Percentiles rank a stretch among this genome's conserved stretches.
phyloP scores from a whole-genome alignment of 2,329 filamentous ascomycete genomes.

The Aspergillus calidoustus region DNA sequence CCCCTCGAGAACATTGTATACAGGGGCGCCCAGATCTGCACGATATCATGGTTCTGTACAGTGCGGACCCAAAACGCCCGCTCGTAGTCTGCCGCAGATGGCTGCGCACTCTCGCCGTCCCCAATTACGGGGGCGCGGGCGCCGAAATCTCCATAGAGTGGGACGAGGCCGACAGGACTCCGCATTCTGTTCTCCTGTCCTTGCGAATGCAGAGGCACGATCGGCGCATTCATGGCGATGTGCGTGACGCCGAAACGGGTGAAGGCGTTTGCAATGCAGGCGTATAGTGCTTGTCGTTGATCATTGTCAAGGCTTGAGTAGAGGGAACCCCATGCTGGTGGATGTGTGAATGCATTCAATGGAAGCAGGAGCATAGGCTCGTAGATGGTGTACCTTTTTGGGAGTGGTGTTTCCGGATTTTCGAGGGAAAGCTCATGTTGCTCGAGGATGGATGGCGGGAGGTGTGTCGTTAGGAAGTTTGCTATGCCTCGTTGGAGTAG shows the following conservation, averaged over 20 bases:
- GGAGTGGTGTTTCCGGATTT: conserved; percentile 31
- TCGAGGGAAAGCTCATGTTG: conserved; percentile 24
- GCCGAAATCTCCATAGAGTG: conserved; percentile 77
- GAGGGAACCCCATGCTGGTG: conserved; percentile 32
- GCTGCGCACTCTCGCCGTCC: conserved; percentile 29
- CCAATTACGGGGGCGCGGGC: conserved; percentile 51
- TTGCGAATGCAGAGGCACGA: conserved; percentile 43
- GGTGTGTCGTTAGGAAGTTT: conserved; percentile 33
- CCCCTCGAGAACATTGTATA: conserved; percentile 96
- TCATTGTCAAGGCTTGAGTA: conserved; percentile 33
- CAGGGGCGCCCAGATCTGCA: conserved; percentile 82
- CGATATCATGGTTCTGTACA: conserved; percentile 75
- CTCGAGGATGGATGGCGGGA: conserved; percentile 22
- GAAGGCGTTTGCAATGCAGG: conserved; percentile 47
- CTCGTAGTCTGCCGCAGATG: conserved; percentile 60
- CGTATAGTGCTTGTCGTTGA: conserved; percentile 46
- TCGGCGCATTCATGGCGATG: conserved; percentile 63
- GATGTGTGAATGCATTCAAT: conserved; percentile 48
- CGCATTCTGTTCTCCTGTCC: conserved; percentile 70
- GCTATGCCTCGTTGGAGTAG: conserved; percentile 39
- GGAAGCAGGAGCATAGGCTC: conserved; percentile 62
- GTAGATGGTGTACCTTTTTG: conserved; percentile 60
- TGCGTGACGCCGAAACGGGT: conserved; percentile 52
- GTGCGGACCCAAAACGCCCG: conserved; percentile 78
- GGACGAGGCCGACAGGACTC: conserved; percentile 70